Conservation (phyloP, 768 basidiomycete genomes). For the Rhodotorula diobovata region DNA sequence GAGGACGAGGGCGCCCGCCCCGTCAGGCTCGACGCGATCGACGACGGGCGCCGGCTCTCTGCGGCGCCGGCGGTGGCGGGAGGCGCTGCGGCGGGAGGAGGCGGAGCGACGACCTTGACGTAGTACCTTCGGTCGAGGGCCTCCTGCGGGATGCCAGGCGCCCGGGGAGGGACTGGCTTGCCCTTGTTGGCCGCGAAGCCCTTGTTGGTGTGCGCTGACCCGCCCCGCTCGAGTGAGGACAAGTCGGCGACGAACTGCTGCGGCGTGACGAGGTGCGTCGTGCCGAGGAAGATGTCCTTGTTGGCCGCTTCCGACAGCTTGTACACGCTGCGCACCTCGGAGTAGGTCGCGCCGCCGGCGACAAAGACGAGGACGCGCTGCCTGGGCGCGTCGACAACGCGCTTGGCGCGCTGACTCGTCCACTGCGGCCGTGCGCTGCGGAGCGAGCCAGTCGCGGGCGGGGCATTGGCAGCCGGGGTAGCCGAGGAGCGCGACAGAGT, state of each 20-base stretch:
- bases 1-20: not conserved
- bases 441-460: slow-evolving; percentile 57
- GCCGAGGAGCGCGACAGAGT: slow-evolving; percentile 34
- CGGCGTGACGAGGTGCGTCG: slow-evolving; percentile 80
- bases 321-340: slow-evolving; percentile 86
- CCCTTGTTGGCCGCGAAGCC: slow-evolving; percentile 29
- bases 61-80: not conserved
- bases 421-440: slow-evolving; percentile 56
- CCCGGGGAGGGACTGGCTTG: slow-evolving; percentile 3
- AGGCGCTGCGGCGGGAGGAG: not conserved
- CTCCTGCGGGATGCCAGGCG: slow-evolving; percentile 23
- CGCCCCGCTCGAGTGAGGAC: slow-evolving; percentile 78
- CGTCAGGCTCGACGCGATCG: not conserved
- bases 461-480: slow-evolving; percentile 49
- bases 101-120: slow-evolving; percentile 19
- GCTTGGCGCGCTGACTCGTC: slow-evolving; percentile 33
- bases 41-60: not conserved
- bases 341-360: slow-evolving; percentile 92
- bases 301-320: slow-evolving; percentile 66
- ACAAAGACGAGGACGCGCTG: slow-evolving; percentile 84
- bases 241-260: slow-evolving; percentile 79
- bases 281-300: slow-evolving; percentile 90
- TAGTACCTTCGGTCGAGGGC: slow-evolving; percentile 28
- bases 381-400: slow-evolving; percentile 53
- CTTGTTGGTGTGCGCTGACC: slow-evolving; percentile 59